Evolutionary conservation across 2,329 filamentous ascomycete species (phyloP).

Genomic region (Fusarium humuli): DNA sequence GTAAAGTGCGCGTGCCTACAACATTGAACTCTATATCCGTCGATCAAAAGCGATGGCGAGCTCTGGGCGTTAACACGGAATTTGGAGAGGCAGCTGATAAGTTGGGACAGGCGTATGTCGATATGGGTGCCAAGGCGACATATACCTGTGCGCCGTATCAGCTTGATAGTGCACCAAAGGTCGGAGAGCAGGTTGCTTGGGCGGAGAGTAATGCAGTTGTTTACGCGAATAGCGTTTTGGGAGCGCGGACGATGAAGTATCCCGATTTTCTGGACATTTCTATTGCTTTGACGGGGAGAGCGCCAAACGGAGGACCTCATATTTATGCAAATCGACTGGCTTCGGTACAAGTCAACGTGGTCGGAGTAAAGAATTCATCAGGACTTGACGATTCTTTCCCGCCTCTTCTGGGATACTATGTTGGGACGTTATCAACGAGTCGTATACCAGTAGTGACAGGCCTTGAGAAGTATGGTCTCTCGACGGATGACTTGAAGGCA

Average conservation of each 20-base stretch:
- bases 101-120: slow-evolving; percentile 25
- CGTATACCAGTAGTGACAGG: slow-evolving; percentile 33
- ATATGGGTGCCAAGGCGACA: slow-evolving; percentile 29
- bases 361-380: slow-evolving; percentile 41
- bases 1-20: slow-evolving; percentile 27
- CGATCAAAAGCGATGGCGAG: slow-evolving; percentile 37
- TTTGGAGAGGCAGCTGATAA: slow-evolving; percentile 27
- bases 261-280: slow-evolving; percentile 33
- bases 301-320: slow-evolving; percentile 27
- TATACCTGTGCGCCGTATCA: slow-evolving; percentile 42
- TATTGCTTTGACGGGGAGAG: slow-evolving; percentile 38
- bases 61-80: slow-evolving; percentile 13
- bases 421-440: slow-evolving; percentile 25
- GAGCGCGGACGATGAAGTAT: slow-evolving; percentile 38
- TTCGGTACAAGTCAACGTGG: slow-evolving; percentile 24
- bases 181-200: slow-evolving; percentile 38
- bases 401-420: slow-evolving; percentile 33
- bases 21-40: slow-evolving; percentile 37
- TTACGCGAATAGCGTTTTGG: slow-evolving; percentile 40
- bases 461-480: slow-evolving; percentile 11
- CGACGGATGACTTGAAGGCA: slow-evolving; percentile 36
- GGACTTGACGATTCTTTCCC: slow-evolving; percentile 34
- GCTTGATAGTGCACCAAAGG: slow-evolving; percentile 22
- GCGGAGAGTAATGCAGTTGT: slow-evolving; percentile 39
- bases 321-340: slow-evolving; percentile 22